These are phyloP conservation scores for Trichoderma koningii DNA, from an alignment of 2,329 filamentous ascomycete genomes.

Conservation along the genomic window DNA sequence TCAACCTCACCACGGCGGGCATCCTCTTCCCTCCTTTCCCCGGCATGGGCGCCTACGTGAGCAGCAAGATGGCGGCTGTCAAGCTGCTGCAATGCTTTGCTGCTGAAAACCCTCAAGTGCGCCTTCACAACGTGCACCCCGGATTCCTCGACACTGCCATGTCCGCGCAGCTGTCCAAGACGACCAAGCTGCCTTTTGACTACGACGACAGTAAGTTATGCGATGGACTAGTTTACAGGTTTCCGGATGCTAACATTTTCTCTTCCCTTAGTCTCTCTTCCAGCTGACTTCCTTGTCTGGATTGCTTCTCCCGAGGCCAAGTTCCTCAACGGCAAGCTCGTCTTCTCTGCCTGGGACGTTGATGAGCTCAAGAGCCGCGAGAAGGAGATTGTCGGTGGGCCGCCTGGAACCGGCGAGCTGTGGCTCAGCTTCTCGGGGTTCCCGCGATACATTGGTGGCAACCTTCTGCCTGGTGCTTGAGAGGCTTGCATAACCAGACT, in stretches of 20 bases:
- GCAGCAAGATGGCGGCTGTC: conserved; percentile 9
- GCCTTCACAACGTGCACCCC: not conserved
- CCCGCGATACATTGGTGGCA: not conserved
- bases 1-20: not conserved
- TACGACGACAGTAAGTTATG: not conserved
- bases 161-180: not conserved
- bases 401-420: not conserved
- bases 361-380: not conserved
- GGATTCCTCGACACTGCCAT: not conserved
- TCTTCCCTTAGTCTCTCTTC: not conserved
- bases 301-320: not conserved
- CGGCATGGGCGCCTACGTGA: not conserved
- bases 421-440: not conserved
- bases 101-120: not conserved
- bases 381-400: not conserved
- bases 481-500: not conserved
- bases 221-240: not conserved
- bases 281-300: conserved; percentile 13
- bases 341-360: not conserved
- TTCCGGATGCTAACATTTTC: not conserved
- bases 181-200: not conserved
- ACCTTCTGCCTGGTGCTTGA: not conserved
- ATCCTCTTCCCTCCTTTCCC: not conserved
- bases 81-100: not conserved
- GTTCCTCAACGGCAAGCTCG: not conserved